Conservation (phyloP, 345 rosid species). For the Carallia brachiata region DNA sequence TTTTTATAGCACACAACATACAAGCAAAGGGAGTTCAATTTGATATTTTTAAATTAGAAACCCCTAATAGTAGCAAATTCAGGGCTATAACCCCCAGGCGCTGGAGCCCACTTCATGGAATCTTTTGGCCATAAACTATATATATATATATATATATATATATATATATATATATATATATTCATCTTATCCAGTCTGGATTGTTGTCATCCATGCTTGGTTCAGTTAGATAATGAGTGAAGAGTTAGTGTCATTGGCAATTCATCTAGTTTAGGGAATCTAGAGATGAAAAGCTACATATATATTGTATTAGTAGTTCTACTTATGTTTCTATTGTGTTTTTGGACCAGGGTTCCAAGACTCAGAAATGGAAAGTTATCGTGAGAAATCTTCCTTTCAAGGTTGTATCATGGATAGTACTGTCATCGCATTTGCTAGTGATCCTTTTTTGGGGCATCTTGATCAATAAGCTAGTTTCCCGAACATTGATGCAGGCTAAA, state of each 20-base stretch:
- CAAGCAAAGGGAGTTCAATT: no score
- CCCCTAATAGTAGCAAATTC: no score
- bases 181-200: no score
- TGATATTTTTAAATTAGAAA: no score
- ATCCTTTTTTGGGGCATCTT: conserved; percentile 9
- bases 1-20: no score
- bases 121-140: no score
- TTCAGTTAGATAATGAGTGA: background rate
- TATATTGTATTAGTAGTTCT: background rate
- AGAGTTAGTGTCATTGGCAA: background rate
- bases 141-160: no score
- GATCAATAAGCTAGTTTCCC: conserved; percentile 14
- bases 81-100: no score
- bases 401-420: conserved; percentile 39
- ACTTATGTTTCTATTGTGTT: conserved; percentile 15
- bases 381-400: conserved; percentile 86
- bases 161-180: no score
- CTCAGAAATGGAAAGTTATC: conserved; percentile 94
- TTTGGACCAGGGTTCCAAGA: conserved; percentile 77
- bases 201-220: no score
- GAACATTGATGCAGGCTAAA: conserved; percentile 54
- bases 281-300: background rate
- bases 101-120: no score
- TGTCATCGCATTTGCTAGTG: conserved; percentile 9
- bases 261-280: background rate